Conservation (phyloP, 306 rosid genomes). For the Medicago lupulina region DNA sequence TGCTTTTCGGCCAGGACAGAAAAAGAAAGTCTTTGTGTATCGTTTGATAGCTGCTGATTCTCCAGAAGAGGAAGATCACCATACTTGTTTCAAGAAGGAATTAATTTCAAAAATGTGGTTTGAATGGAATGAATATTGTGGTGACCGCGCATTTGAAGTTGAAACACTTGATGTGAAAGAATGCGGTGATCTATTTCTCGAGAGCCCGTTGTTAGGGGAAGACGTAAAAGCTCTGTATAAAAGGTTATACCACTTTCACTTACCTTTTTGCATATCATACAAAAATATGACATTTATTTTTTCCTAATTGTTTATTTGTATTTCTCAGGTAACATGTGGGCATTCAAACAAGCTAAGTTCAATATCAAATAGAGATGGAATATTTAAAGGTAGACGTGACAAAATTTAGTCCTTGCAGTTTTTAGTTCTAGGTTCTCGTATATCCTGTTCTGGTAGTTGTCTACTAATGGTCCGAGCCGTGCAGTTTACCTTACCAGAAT, state of each 20-base stretch:
- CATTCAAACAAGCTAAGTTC: not conserved
- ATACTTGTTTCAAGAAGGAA: conserved; percentile 79
- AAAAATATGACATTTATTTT: not conserved
- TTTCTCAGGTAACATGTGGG: conserved; percentile 61
- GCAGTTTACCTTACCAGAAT: too few relatives aligned
- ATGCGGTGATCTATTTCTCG: conserved; percentile 76
- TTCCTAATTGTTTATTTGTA: conserved; percentile 37
- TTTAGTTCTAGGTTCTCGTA: too few relatives aligned
- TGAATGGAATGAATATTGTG: conserved; percentile 88
- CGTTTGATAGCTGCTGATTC: conserved; percentile 81
- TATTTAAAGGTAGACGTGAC: not conserved
- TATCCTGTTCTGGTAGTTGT: too few relatives aligned
- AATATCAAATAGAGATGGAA: too few relatives aligned
- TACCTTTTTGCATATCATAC: conserved; percentile 7
- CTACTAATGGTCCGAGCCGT: too few relatives aligned
- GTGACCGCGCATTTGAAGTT: conserved; percentile 62
- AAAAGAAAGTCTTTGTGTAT: conserved; percentile 70
- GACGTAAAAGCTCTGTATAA: conserved; percentile 72
- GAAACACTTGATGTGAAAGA: conserved; percentile 60
- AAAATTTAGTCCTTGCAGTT: too few relatives aligned
- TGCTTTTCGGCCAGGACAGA: conserved; percentile 94
- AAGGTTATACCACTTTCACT: conserved; percentile 55
- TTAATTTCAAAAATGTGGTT: conserved; percentile 92
- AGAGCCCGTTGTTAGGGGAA: conserved; percentile 57
- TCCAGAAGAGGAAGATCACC: conserved; percentile 84